Evolutionary conservation across 257 asterid genomes (phyloP).

Genomic region (Striga asiatica): DNA sequence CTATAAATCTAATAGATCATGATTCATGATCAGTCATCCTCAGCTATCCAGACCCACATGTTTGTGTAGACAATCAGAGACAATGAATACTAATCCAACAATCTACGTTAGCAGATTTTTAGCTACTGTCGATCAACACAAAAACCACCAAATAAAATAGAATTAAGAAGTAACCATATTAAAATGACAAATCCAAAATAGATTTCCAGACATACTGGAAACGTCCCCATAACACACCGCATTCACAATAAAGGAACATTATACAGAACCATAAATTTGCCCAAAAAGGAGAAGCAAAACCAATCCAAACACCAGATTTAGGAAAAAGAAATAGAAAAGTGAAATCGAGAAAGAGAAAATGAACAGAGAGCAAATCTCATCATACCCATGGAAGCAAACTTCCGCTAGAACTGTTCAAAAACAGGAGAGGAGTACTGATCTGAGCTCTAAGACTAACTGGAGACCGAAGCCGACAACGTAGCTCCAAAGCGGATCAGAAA

Average conservation of each 20-base stretch:
- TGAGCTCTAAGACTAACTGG: slow-evolving; percentile 47
- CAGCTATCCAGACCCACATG: not conserved
- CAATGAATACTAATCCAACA: too few relatives aligned
- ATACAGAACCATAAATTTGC: not conserved
- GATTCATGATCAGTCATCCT: not conserved
- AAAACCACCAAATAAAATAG: too few relatives aligned
- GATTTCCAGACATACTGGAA: not conserved
- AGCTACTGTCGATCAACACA: too few relatives aligned
- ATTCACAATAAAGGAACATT: not conserved
- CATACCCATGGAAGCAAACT: slow-evolving; percentile 57
- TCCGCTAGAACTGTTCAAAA: slow-evolving; percentile 39
- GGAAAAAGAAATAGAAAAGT: not conserved
- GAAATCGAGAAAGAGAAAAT: not conserved
- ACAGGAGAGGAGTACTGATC: slow-evolving; percentile 40
- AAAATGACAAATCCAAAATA: not conserved
- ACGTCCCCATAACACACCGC: not conserved
- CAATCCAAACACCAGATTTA: not conserved
- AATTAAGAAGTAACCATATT: not conserved
- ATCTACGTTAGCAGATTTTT: too few relatives aligned
- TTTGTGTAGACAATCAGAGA: too few relatives aligned
- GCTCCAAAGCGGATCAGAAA: slow-evolving; percentile 33
- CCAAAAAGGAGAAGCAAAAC: not conserved
- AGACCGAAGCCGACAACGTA: slow-evolving; percentile 36
- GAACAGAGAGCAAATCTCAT: not conserved
- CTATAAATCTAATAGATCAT: too few relatives aligned